Base-by-base conservation (phyloP, 192 early-diverging fungal genomes). In the Powellomyces hirtus region DNA sequence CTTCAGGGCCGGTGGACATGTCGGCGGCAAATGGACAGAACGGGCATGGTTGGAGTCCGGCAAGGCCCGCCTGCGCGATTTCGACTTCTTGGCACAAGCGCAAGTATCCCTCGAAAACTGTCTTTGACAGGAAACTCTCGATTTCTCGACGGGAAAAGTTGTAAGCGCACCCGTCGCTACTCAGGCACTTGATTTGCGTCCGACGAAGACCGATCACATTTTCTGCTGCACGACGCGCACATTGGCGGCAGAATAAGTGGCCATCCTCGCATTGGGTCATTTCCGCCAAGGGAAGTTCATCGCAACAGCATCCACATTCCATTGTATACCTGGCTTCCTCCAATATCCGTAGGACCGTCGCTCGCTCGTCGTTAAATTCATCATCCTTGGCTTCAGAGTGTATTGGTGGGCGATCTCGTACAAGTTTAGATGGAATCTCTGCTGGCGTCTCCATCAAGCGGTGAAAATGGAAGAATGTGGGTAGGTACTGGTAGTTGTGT, bases 181-280 rank as follows among this genome's bases (percentile, higher is more conserved):
- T 56, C 55, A 85, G 72, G 53, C 84, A 85, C 26, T 82, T 77
- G 2, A 85, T 46, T 7, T 75, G 69, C 1, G 82, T 80, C 7
- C 76, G 66, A 38, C 73, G 52, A 31, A 78, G 65, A 20, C 81
- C 81, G 2, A 85, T 77, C 42, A 78, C 70, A 11, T 71, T 76
- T 37, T 85, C 84, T 33, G 82, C 82, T 1, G 74, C 75, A n/a
- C 77, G 61, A 8, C 76, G 61, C 7, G 81, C 76, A 58, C 84
- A 85, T 33, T 78, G 72, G 4, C 76, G 51, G 44, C 84, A 85
- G 57, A 85, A 85, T 33, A 84, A 51, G 63, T 85, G 84, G 1
- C 79, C 84, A n/a, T 84, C 84, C 30, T 84, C 82, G 44, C 84
- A 85, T 40, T 77, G 79, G 0, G 78, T 74, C 67, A 70, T 74